Evolutionary conservation across 2,329 filamentous ascomycete species (phyloP), one percentile per base, ranked within the genome.

Genomic region (Talaromyces atroroseus): DNA sequence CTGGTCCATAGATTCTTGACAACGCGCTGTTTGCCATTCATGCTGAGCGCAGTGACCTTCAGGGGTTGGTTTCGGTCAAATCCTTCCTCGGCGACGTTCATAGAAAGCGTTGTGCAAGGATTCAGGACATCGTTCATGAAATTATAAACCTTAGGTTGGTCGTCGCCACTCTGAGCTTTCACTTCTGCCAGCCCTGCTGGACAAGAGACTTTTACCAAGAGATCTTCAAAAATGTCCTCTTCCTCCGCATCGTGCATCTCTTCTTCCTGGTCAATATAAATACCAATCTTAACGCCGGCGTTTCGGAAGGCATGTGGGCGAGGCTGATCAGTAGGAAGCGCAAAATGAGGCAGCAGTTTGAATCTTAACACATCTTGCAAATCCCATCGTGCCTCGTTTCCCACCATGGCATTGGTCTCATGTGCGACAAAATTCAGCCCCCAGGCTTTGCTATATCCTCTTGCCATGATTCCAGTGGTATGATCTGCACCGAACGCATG

Each of bases 361-460:
- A 64, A 64, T 26, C 45, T 52, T 24, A 63, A 54, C 5, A 53
- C 59, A 54, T 76, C 70, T 21, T 62, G 61, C 14, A 72, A 56
- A 50, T 70, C 63, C 66, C 71, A 72, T 7, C 61, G 62, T 5
- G 66, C 62, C 11, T 68, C 60, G 34, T 69, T 64, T 2, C 58
- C 51, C n/a, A 63, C 62, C 0, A 44, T 55, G 2, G 61, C 64
- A 46, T 66, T 66, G 11, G 64, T 65, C 4, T 66, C 70, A 23
- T 63, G 61, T 1, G 69, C 57, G 1, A 80, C 56, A 52, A 80
- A 79, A 57, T 70, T 71, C 52, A 71, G 71, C 0, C 70, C 67
- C 78, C 77, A 79, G 52, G 74, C 64, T 6, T 69, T 66, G 7
- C 71, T 67, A 59, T 76, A 77, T 0, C 74, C 74, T 42, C 74